These are phyloP conservation scores for Thinopyrum elongatum DNA, from an alignment of 176 grass and related monocot species.

Conservation along the genomic window DNA sequence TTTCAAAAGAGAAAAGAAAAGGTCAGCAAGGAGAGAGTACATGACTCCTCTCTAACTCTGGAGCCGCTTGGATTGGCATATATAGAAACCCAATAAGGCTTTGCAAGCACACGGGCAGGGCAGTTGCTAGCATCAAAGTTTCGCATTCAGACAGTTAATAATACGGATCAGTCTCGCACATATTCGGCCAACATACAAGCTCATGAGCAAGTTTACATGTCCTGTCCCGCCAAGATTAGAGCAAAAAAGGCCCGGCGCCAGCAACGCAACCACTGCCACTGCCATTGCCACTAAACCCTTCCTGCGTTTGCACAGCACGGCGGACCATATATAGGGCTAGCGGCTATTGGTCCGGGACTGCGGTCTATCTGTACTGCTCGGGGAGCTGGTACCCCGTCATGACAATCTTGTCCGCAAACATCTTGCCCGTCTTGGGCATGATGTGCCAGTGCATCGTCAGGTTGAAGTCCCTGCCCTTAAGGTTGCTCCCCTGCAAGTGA, in stretches of 20 bases:
- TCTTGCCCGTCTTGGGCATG: conserved; percentile 97
- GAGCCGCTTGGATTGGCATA: no score
- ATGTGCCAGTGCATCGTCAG: conserved; percentile 99
- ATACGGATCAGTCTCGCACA: not conserved
- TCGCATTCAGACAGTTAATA: not conserved
- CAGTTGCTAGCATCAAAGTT: no score
- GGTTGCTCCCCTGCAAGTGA: conserved; percentile 76
- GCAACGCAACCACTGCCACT: not conserved
- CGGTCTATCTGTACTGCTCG: conserved; percentile 76
- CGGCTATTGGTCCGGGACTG: not conserved
- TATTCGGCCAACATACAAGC: not conserved
- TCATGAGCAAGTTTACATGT: not conserved
- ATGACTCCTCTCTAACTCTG: no score
- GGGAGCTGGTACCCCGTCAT: conserved; percentile 83
- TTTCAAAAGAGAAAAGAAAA: no score
- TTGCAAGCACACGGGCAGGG: no score
- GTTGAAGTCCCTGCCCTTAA: conserved; percentile 90
- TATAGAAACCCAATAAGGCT: no score
- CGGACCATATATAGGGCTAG: not conserved
- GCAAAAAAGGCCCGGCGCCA: not conserved
- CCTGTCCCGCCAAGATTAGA: not conserved
- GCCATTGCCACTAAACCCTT: not conserved
- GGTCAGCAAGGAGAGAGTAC: no score
- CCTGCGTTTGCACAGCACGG: not conserved
- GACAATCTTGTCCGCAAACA: conserved; percentile 98